A percentile compares a stretch with the other conserved stretches of the same genome.
Evolutionary conservation across 2,329 filamentous ascomycete genomes (phyloP).

Genomic region (Fusarium sambucinum): DNA sequence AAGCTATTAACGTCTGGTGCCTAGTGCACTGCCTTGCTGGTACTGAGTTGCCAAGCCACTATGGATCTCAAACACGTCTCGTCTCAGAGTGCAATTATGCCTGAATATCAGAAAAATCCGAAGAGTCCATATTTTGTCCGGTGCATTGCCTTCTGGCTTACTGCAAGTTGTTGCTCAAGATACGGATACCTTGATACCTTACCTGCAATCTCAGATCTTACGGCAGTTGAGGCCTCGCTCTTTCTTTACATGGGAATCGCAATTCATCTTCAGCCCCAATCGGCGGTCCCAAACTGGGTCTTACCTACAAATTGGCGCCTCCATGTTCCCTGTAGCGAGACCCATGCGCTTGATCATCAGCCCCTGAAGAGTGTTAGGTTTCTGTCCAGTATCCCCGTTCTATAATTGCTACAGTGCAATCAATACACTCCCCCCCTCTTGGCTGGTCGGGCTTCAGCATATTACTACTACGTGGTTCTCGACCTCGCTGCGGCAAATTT

Average conservation of each 20-base stretch:
- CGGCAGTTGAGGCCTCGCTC: constrained; percentile 14
- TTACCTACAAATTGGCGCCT: constrained; percentile 16
- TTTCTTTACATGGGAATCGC: constrained; percentile 16
- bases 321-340: constrained; percentile 21
- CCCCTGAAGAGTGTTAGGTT: constrained; percentile 38
- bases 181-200: too few species aligned
- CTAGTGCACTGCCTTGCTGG: constrained; percentile 32
- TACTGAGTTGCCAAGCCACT: constrained; percentile 33
- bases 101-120: constrained; percentile 19
- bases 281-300: constrained; percentile 1
- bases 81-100: constrained; percentile 27
- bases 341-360: constrained; percentile 32
- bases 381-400: constrained; percentile 27
- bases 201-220: constrained; percentile 9
- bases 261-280: constrained; percentile 13
- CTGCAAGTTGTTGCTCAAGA: background rate
- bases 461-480: constrained; percentile 16
- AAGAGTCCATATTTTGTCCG: background rate
- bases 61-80: constrained; percentile 29
- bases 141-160: constrained; percentile 6
- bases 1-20: constrained; percentile 32
- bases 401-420: constrained; percentile 24
- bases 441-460: constrained; percentile 31
- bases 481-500: constrained; percentile 20
- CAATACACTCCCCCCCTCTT: constrained; percentile 31